Base-by-base conservation (phyloP, 371 early-diverging fungal species). In the Mucor velutinosus region DNA sequence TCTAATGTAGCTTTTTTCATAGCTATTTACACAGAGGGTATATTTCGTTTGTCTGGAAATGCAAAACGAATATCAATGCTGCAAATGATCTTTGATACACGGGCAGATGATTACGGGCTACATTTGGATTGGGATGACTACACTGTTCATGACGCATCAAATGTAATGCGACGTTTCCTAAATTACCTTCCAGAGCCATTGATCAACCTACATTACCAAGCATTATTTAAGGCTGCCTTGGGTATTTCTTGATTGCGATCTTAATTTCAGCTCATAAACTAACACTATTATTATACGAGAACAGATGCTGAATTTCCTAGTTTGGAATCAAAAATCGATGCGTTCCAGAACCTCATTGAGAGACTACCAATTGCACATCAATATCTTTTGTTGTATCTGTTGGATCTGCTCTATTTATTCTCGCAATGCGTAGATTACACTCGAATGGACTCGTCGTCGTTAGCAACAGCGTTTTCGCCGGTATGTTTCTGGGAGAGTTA, bases 381-480 rank as follows among this genome's bases (percentile, higher is more conserved):
- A 32, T 82, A 83, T 41, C 71, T 90, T 5, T 67, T 90, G 25
- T 74, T 88, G 29, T 90, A 90, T 60, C 65, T 90, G 3, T 66
- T 90, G 49, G 88, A 90, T 67, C 67, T 89, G 55, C 69, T 89
- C 7, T 77, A 80, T 2, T 53, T 86, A 12, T 88, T 89, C 59
- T 80, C 85, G 15, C 65, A 77, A 15, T 78, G 82, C 51, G 76
- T 75, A n/a, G 77, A 78, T 15, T 66, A 70, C 23, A 88, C 86
- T 23, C 78, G 84, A 23, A 89, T 89, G 90, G 82, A 85, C 63
- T 68, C 80, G 2, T 76, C 81, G 17, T 84, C 86, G 43, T 62
- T 89, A 23, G 86, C 90, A 8, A 81, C 86, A 21, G 83, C 87
- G n/a, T 89, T 89, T 77, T 82, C 87, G 41, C 90, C 90, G 47